phyloP scores from a whole-genome alignment of 805 yeast genomes.

The Saccharomyces paradoxus region DNA sequence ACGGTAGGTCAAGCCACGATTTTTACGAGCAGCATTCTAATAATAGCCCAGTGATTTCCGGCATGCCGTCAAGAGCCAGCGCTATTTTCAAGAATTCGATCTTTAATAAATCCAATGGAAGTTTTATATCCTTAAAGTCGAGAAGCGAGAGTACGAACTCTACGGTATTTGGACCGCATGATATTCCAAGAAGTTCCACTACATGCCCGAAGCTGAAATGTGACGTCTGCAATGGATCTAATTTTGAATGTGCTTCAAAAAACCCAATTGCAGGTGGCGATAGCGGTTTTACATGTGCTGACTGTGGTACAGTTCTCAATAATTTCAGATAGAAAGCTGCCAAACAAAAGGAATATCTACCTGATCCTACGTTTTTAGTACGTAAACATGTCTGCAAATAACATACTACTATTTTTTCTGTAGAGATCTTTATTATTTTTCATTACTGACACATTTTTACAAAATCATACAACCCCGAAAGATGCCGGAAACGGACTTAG shows the following conservation, averaged over 20 bases:
- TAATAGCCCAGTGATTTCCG: background rate
- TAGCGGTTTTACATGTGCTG: slow-evolving; percentile 18
- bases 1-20: background rate
- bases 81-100: slow-evolving; percentile 11
- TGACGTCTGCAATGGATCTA: slow-evolving; percentile 24
- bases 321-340: slow-evolving; percentile 13
- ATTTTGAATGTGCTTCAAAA: slow-evolving; percentile 10
- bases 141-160: slow-evolving; percentile 7
- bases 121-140: slow-evolving; percentile 8
- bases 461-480: background rate
- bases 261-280: slow-evolving; percentile 7
- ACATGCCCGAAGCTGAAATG: slow-evolving; percentile 10
- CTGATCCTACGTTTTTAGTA: background rate
- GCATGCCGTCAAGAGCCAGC: slow-evolving; percentile 8
- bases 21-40: background rate
- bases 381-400: background rate
- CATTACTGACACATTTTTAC: background rate
- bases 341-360: background rate
- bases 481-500: background rate
- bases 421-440: background rate
- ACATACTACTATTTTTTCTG: background rate
- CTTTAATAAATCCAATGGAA: slow-evolving; percentile 12
- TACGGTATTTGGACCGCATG: background rate
- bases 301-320: slow-evolving; percentile 24
- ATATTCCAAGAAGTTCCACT: background rate